Percentiles rank a stretch among this genome's conserved stretches.
phyloP scores from a whole-genome alignment of 129 eudicot genomes.

The Silybum marianum region DNA sequence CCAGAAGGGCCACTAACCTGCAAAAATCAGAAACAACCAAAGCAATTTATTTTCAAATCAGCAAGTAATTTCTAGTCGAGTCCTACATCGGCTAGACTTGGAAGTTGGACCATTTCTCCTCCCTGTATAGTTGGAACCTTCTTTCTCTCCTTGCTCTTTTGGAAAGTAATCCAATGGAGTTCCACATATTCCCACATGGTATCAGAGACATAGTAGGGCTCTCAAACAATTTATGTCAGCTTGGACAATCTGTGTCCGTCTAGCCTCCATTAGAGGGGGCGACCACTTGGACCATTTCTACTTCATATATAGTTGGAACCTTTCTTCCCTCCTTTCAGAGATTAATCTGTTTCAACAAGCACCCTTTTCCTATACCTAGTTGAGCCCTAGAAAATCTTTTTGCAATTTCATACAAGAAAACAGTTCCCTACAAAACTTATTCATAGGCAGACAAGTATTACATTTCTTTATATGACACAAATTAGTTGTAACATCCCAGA shows the following conservation, averaged over 20 bases:
- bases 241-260: too few relatives aligned
- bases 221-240: too few relatives aligned
- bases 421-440: constrained; percentile 6
- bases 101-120: not conserved
- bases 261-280: not conserved
- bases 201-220: too few relatives aligned
- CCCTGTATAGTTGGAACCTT: not conserved
- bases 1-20: constrained; percentile 97
- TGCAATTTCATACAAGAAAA: not conserved
- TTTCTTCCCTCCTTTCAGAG: not conserved
- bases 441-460: not conserved
- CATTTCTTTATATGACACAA: not conserved
- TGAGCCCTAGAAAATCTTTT: not conserved
- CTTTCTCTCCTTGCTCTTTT: not conserved
- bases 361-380: not conserved
- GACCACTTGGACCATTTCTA: not conserved
- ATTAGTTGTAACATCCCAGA: not conserved
- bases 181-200: too few relatives aligned
- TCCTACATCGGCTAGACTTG: not conserved
- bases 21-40: not conserved
- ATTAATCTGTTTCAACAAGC: constrained; percentile 1
- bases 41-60: not conserved
- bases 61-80: not conserved
- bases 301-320: not conserved
- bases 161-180: not conserved